phyloP scores from a whole-genome alignment of 2,329 filamentous ascomycete species.

The Ceratocystis variospora region DNA sequence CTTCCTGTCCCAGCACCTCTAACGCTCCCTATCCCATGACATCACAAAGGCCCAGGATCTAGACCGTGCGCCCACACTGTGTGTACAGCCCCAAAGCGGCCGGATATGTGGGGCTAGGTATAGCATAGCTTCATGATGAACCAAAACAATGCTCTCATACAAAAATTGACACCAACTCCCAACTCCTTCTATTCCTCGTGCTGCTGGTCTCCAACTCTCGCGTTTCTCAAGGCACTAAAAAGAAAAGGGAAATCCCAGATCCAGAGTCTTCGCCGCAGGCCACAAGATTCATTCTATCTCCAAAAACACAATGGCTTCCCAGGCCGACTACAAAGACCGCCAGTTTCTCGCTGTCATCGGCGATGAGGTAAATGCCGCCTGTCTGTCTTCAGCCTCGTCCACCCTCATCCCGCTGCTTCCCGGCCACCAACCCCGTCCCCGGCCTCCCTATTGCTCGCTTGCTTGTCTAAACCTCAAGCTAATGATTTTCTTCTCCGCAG shows the following conservation, averaged over 20 bases:
- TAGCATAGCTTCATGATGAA: background rate
- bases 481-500: slow-evolving; percentile 36
- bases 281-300: slow-evolving; percentile 12
- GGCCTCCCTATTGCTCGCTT: background rate
- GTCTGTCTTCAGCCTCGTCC: slow-evolving; percentile 1
- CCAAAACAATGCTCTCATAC: background rate
- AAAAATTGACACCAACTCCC: background rate
- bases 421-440: background rate
- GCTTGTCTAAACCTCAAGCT: slow-evolving; percentile 18
- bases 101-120: background rate
- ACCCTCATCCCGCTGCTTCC: background rate
- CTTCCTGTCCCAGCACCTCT: background rate
- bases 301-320: slow-evolving; percentile 32
- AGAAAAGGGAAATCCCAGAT: background rate
- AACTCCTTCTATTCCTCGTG: background rate
- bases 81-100: slow-evolving; percentile 3
- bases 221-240: background rate
- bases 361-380: slow-evolving; percentile 54
- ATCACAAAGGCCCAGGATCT: background rate
- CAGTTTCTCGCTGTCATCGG: slow-evolving; percentile 97
- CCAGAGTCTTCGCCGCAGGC: background rate
- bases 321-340: slow-evolving; percentile 61
- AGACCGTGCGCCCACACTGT: background rate
- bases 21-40: background rate
- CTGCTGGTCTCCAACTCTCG: background rate